phyloP scores from a whole-genome alignment of 2,329 filamentous ascomycete species.

The Rutstroemia sp. region DNA sequence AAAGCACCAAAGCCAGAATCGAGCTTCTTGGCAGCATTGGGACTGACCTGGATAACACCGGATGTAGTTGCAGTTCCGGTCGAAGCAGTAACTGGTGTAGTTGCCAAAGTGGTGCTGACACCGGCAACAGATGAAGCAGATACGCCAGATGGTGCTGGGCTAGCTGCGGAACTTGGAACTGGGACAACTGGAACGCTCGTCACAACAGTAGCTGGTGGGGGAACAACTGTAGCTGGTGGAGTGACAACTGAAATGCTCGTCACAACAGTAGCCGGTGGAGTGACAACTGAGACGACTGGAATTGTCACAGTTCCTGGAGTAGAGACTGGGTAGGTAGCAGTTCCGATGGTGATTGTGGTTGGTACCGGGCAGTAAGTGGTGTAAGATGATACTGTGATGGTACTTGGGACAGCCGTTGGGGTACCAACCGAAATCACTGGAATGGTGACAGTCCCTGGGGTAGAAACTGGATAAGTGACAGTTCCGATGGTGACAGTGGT shows the following conservation, averaged over 20 bases:
- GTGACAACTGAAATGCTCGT: no score
- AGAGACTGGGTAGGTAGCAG: constrained; percentile 16
- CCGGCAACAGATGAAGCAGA: no score
- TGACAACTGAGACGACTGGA: constrained; percentile 6
- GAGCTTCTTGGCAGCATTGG: constrained; percentile 14
- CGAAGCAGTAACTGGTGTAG: background rate
- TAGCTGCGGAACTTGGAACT: background rate
- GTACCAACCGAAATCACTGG: constrained; percentile 3
- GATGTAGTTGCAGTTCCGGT: constrained; percentile 7
- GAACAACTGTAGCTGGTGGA: background rate
- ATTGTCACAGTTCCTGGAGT: constrained; percentile 13
- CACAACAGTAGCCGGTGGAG: background rate
- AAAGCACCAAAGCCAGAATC: constrained; percentile 20
- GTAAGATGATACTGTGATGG: constrained; percentile 1
- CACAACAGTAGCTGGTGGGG: background rate
- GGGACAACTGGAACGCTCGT: background rate
- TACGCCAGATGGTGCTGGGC: background rate
- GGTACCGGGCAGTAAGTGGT: constrained; percentile 8
- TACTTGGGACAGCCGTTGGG: background rate
- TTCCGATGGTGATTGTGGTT: constrained; percentile 14
- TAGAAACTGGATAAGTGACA: constrained; percentile 16
- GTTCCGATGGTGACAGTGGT: constrained; percentile 15
- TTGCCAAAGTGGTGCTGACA: background rate
- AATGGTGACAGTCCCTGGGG: constrained; percentile 11
- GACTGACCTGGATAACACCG: constrained; percentile 12